Percentiles rank a stretch among this genome's conserved stretches.
Conservation (phyloP, 768 basidiomycete genomes). For the Russula virescens region DNA sequence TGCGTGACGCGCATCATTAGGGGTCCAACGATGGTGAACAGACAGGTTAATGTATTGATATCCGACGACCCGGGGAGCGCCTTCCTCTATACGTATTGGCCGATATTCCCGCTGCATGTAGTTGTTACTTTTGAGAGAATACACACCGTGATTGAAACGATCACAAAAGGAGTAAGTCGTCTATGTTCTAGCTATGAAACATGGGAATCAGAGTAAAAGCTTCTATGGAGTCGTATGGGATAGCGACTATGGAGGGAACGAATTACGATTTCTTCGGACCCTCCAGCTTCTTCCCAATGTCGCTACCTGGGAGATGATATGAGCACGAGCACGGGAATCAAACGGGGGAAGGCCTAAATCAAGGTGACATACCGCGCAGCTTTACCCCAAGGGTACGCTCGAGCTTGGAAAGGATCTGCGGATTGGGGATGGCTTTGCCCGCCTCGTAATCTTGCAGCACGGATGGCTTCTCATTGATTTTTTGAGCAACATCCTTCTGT, state of each 20-base stretch:
- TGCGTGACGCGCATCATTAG: not conserved
- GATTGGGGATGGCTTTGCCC: constrained; percentile 79
- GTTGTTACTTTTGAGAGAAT: constrained; percentile 1
- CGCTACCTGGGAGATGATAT: constrained; percentile 43
- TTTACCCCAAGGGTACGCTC: constrained; percentile 84
- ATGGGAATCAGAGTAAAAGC: constrained; percentile 21
- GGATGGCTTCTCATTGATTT: constrained; percentile 90
- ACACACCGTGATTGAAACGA: constrained; percentile 3
- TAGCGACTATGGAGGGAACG: constrained; percentile 36
- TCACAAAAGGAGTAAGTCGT: constrained; percentile 11
- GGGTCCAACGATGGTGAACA: constrained; percentile 22
- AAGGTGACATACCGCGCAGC: constrained; percentile 63
- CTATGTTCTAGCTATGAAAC: constrained; percentile 20
- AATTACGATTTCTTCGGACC: constrained; percentile 65
- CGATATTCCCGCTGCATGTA: constrained; percentile 19
- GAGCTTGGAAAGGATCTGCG: constrained; percentile 83
- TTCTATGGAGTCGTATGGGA: constrained; percentile 28
- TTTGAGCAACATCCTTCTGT: constrained; percentile 89
- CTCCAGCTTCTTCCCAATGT: constrained; percentile 86
- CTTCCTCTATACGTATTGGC: constrained; percentile 8
- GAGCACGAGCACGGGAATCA: constrained; percentile 12
- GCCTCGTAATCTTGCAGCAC: constrained; percentile 87
- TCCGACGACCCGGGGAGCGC: not conserved
- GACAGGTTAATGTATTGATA: constrained; percentile 8
- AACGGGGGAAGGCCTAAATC: not conserved